Percentiles rank a stretch among this genome's conserved stretches.
phyloP scores from a whole-genome alignment of 495 filamentous ascomycete species.

The Acidomyces sp. region DNA sequence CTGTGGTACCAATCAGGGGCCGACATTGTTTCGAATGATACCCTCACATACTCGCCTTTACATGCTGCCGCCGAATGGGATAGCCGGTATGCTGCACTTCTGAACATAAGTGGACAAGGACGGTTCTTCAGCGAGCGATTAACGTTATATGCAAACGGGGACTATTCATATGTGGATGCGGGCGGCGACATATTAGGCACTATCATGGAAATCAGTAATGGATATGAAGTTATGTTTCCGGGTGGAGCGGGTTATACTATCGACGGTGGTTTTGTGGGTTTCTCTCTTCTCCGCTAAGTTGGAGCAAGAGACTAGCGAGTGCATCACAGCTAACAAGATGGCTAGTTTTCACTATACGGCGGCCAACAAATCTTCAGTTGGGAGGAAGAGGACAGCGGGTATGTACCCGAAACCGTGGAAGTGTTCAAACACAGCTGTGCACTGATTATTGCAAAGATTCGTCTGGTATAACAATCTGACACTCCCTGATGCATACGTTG shows the following conservation, averaged over 20 bases:
- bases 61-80: not conserved
- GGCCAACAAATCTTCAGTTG: not conserved
- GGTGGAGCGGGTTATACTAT: conserved; percentile 2
- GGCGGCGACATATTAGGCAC: not conserved
- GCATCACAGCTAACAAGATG: not conserved
- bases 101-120: not conserved
- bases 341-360: conserved; percentile 2
- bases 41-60: not conserved
- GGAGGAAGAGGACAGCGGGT: not conserved
- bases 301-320: not conserved
- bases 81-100: not conserved
- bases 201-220: not conserved
- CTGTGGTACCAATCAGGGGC: not conserved
- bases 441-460: not conserved
- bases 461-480: conserved; percentile 1
- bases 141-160: not conserved
- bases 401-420: not conserved
- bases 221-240: not conserved
- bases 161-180: not conserved
- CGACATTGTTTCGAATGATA: not conserved
- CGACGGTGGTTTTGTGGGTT: not conserved
- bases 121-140: not conserved
- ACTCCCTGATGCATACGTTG: conserved; percentile 1
- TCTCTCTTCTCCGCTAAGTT: not conserved
- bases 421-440: too few relatives aligned